These are phyloP conservation scores for Leishmania mexicana DNA, from an alignment of 208 protist genomes.

Conservation along the genomic window DNA sequence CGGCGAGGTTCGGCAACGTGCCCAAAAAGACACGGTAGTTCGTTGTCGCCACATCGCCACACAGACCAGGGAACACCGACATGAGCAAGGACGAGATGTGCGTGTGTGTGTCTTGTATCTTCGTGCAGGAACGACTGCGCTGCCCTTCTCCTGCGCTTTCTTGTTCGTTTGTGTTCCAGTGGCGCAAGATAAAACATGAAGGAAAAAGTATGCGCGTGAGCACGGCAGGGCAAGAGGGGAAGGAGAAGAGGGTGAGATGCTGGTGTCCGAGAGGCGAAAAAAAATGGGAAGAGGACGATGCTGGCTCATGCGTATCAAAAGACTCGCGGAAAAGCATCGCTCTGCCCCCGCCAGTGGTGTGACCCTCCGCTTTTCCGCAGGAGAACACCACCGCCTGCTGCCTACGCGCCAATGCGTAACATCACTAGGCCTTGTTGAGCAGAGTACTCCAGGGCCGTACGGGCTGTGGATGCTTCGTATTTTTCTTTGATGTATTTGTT, in stretches of 20 bases:
- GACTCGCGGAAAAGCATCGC: not conserved
- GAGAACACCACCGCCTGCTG: not conserved
- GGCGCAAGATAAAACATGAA: not conserved
- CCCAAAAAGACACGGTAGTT: conserved; percentile 86
- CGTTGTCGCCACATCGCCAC: conserved; percentile 64
- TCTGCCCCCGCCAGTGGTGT: not conserved
- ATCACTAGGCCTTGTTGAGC: not conserved
- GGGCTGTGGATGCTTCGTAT: not conserved
- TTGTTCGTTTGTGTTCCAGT: too few relatives aligned
- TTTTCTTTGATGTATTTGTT: not conserved
- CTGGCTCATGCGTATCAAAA: not conserved
- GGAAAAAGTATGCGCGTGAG: not conserved
- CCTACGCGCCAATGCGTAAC: not conserved
- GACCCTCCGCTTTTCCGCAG: not conserved
- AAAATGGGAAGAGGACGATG: not conserved
- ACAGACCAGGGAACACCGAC: conserved; percentile 83
- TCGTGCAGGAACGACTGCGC: not conserved
- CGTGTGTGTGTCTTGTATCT: not conserved
- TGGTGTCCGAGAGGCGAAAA: not conserved
- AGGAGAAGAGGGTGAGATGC: not conserved
- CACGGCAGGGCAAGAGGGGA: not conserved
- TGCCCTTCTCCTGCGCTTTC: not conserved
- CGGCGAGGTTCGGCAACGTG: conserved; percentile 58
- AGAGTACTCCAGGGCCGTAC: not conserved
- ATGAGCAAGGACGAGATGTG: conserved; percentile 20